Base-by-base conservation (phyloP, 1,284 basidiomycete species). In the Stereum hirsutum region DNA sequence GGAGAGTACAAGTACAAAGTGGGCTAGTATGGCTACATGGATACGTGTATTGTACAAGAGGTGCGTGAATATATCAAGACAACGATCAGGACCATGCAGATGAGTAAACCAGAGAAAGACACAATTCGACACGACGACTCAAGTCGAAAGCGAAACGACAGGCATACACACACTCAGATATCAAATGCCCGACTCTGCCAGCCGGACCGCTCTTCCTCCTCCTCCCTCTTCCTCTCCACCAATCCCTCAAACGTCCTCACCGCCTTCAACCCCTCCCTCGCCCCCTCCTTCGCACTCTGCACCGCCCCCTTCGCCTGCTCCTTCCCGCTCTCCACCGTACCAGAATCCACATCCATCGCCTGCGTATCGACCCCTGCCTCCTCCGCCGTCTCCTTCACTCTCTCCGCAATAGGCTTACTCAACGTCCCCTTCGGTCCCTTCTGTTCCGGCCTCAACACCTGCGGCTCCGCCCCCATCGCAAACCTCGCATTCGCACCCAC, bases 391-490 rank as follows among this genome's bases (percentile, higher is more conserved):
- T 23, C 15, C 21, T 17, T 17, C 7, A n/a, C 38, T 39, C 47
- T 56, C 43, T 69, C 62, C 21, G 49, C 54, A 19, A 81, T 35
- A 2, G 67, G 62, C 53, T 75, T 69, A 3, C 74, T 68, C 12
- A 66, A 65, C 2, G 64, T 76, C 1, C 74, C 81, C 39, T 74
- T 54, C 1, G 81, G 81, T 0, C 81, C 82, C 2, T 62, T 66
- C 65, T 84, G 81, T 48, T 78, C 69, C 0, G 78, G 76, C 19
- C 69, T 58, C 26, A 85, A 57, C 30, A 85, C 72, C 63, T 85
- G 81, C 30, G 81, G 81, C 58, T 81, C 80, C 3, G 70, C 78
- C 4, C 81, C 81, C 60, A 84, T 60, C 1, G 81, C 81, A 38
- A 84, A 72, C 42, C 61, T 59, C n/a, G 65, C 61, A 6, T 53